phyloP scores from a whole-genome alignment of 2,329 filamentous ascomycete genomes.

The Trichoderma pleuroti region DNA sequence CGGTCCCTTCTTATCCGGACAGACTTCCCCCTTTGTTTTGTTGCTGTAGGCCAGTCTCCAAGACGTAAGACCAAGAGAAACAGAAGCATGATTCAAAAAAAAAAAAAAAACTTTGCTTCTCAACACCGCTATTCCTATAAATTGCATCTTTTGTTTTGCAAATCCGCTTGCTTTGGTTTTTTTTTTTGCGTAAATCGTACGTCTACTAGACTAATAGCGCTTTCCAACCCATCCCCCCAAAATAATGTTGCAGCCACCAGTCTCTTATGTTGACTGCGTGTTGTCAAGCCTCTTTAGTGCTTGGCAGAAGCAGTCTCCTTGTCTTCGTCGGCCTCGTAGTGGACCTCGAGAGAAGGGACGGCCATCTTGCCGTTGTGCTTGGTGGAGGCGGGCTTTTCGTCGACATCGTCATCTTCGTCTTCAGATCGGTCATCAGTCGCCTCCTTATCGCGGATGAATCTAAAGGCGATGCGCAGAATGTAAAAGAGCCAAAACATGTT shows the following conservation, averaged over 20 bases:
- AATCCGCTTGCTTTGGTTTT: not conserved
- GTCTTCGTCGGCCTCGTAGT: conserved; percentile 24
- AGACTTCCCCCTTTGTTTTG: not conserved
- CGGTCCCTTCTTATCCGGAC: not conserved
- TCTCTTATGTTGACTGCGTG: not conserved
- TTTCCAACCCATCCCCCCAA: not conserved
- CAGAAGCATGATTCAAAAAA: not conserved
- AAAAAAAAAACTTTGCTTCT: too few species aligned
- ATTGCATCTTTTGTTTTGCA: not conserved
- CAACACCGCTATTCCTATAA: not conserved
- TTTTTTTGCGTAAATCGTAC: not conserved
- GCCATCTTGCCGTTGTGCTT: not conserved
- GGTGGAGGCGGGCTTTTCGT: conserved; percentile 25
- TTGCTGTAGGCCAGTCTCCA: not conserved
- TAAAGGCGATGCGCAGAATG: conserved; percentile 70
- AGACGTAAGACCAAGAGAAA: not conserved
- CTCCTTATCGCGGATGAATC: conserved; percentile 60
- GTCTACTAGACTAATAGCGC: not conserved
- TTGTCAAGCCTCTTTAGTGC: not conserved
- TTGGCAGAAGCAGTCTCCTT: conserved; percentile 10
- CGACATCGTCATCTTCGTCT: conserved; percentile 52
- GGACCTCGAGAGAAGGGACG: conserved; percentile 23
- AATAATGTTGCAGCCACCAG: not conserved
- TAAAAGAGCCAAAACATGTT: conserved; percentile 82
- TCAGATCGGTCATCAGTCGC: conserved; percentile 71